Conservation (phyloP, 1,139 yeast genomes). For the Candida tunisiensis region DNA sequence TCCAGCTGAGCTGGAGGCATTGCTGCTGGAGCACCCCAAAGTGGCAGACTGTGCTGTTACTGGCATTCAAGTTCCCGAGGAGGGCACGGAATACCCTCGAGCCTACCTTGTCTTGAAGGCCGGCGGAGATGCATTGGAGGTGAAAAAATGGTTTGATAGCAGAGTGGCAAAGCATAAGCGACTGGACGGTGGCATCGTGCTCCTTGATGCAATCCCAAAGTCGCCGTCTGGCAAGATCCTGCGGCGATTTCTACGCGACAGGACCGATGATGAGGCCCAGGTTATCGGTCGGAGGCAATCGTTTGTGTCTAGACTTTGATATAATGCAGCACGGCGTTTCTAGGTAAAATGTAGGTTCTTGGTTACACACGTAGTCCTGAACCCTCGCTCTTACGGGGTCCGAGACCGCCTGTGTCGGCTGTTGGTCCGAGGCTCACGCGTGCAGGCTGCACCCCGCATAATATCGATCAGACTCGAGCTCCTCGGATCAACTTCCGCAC, state of each 20-base stretch:
- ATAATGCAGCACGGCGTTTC: no score
- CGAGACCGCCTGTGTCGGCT: no score
- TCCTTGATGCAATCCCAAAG: constrained; percentile 20
- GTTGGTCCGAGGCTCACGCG: no score
- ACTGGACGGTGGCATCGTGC: constrained; percentile 23
- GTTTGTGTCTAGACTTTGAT: no score
- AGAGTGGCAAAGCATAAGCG: constrained; percentile 22
- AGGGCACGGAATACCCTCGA: constrained; percentile 21
- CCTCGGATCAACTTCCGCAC: no score
- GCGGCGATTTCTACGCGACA: constrained; percentile 15
- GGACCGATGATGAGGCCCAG: constrained; percentile 7
- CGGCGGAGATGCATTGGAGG: constrained; percentile 9
- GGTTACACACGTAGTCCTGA: no score
- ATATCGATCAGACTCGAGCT: no score
- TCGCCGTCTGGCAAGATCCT: constrained; percentile 23
- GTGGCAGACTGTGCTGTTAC: constrained; percentile 21
- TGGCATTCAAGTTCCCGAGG: constrained; percentile 15
- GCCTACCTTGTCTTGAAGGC: constrained; percentile 17
- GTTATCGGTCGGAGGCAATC: no score
- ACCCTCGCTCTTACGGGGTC: no score
- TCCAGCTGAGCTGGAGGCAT: constrained; percentile 62
- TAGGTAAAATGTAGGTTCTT: no score
- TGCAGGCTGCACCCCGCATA: no score
- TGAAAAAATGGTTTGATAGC: constrained; percentile 18
- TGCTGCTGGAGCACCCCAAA: constrained; percentile 28